Evolutionary conservation across 352 stramenopile genomes (phyloP), one percentile per base, ranked within the genome.

Genomic region (Phytophthora foliorum): DNA sequence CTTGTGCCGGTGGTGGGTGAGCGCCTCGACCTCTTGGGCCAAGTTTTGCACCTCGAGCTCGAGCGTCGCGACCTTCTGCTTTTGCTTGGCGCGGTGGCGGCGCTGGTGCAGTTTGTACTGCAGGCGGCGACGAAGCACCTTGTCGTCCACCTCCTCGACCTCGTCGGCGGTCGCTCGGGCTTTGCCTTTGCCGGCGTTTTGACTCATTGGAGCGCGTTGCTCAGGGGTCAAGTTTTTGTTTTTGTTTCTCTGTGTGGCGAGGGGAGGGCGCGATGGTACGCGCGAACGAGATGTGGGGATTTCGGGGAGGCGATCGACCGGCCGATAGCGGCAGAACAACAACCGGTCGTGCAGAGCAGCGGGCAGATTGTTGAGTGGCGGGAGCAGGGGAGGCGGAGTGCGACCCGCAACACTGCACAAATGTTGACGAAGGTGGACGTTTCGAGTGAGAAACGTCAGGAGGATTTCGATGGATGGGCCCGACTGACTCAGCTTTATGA

Each of bases 101-200:
- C 77, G 78, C 69, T 91, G 82, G 67, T 89, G 81, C 44, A 83
- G 67, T 54, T 84, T 87, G 76, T 90, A 88, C 57, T 89, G 82
- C 49, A 86, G 63, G 10, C 82, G 68, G 7, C 71, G 66, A 0
- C 73, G 70, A 10, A 77, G 52, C 27, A 82, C 67, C 41, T 84
- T 85, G 32, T 90, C 76, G 48, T 77, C 66, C 7, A 53, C 63
- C 19, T 69, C 41, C 10, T 67, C 65, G 48, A 65, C 45, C 32
- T 56, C 21, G 31, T 27, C 21, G 39, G 27, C 16, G 11, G 7
- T 16, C 8, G 27, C 34, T 6, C 9, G 34, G 27, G 58, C 48
- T 22, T 51, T 49, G 46, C 16, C 58, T 32, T 58, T 48, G 38
- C 25, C 59, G 13, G 61, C 24, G 50, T 72, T 72, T 22, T 75